Base-by-base conservation (phyloP, 352 stramenopile species). In the Pythium dissotocum region DNA sequence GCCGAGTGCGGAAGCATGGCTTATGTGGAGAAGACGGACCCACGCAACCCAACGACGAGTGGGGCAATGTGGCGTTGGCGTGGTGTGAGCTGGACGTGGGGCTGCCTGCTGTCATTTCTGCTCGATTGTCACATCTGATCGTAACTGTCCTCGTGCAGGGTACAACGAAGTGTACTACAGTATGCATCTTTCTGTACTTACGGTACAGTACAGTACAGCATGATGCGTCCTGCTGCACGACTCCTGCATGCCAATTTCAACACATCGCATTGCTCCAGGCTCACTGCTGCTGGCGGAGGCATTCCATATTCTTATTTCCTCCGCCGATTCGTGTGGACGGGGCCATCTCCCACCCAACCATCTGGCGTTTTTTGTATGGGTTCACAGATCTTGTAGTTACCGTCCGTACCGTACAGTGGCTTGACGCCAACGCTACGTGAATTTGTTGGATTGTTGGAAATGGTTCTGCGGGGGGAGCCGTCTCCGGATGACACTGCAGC, bases 231-330 rank as follows among this genome's bases (percentile, higher is more conserved):
- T 24, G 21, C 21, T 40, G 35, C 10, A 40, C 0, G 21, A 24
- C 21, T 24, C 21, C 21, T 40, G 35, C 10, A 40, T 1, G 10
- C 1, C 1, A 40, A 13, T 40, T 10, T 13, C 44, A 51, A 14
- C n/a, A 51, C 44, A n/a, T 30, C 28, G 28, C 28, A 30, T 30
- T 30, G 28, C 28, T 30, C 28, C 28, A 30, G 28, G 28, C 28
- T 30, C 28, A 30, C 28, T 30, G 28, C 28, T 12, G 44, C 0
- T 8, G 10, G 42, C 2, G 16, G 42, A 26, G 18, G 16, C 46
- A 53, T 53, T 30, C 46, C 18, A 21, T 13, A 53, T 53, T 53
- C 18, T 32, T 53, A 53, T 53, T 53, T 53, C 46, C 24, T 32
- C 6, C n/a, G 10, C 18, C 18, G 21, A 52, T 24, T 7, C 32